Evolutionary conservation across 768 basidiomycete species (phyloP), one percentile per base, ranked within the genome.

Genomic region (Russula foetens): DNA sequence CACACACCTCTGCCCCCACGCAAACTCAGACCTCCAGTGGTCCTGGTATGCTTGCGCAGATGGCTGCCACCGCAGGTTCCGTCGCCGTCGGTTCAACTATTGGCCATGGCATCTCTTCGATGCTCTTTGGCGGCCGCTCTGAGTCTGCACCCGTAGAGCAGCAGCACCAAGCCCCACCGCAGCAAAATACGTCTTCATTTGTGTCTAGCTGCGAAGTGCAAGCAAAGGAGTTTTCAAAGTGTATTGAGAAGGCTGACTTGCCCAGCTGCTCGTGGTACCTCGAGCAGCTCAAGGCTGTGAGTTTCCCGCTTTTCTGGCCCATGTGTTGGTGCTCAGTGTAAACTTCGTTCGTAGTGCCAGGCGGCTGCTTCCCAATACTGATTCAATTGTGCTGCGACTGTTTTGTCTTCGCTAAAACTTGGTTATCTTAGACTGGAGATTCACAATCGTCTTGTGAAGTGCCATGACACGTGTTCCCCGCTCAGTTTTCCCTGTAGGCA

Each of bases 51-150:
- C 57, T 93, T 19, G 79, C 83, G 0, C 87, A 90, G 69, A 92
- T 93, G 89, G 91, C 91, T 56, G 88, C 90, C 6, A 92, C 92
- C 7, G 92, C 92, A 28, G 92, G 92, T 63, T 90, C 89, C 59
- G 92, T 95, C 52, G 93, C 92, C 6, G 77, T 91, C 51, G 93
- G 92, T 26, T 92, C 90, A 8, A 86, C 85, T 58, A 82, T 96
- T 64, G 92, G 92, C 47, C 92, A 96, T 70, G 92, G 92, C n/a
- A 70, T 96, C 64, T 92, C 90, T 44, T 81, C 73, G 72, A 92
- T 94, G 90, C 82, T 95, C 62, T 96, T 94, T 67, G 93, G 92
- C 49, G 84, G 89, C 59, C 72, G 72, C 39, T 74, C 76, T 0
- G 72, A 78, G 39, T 67, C 81, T 15, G 71, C 79, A 8, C 75